Evolutionary conservation across 257 asterid species (phyloP).

Genomic region (Solanum sejunctum): DNA sequence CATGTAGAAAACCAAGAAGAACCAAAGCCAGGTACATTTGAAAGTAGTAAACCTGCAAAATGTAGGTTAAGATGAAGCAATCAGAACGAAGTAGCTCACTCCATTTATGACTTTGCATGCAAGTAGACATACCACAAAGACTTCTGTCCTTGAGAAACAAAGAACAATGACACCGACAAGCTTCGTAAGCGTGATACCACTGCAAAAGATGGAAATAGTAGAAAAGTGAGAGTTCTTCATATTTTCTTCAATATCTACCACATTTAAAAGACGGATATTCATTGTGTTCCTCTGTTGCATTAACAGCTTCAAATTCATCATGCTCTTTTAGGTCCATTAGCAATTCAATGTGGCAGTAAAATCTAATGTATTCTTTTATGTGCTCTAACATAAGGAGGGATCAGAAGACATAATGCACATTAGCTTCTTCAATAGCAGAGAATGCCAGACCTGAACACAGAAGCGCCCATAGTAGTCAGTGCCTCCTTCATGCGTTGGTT

Average conservation of each 20-base stretch:
- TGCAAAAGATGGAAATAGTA: slow-evolving; percentile 14
- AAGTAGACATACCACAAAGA: slow-evolving; percentile 60
- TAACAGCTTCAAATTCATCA: background rate
- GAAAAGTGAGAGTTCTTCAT: background rate
- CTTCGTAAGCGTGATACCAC: slow-evolving; percentile 97
- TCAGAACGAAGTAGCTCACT: background rate
- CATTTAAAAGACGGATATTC: background rate
- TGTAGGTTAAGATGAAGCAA: background rate
- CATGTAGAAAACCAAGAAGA: slow-evolving; percentile 85
- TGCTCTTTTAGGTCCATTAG: background rate
- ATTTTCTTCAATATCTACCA: background rate
- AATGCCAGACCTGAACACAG: slow-evolving; percentile 75
- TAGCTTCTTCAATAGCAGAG: background rate
- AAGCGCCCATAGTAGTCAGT: slow-evolving; percentile 94
- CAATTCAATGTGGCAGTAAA: background rate
- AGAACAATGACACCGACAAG: slow-evolving; percentile 95
- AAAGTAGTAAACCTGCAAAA: slow-evolving; percentile 83
- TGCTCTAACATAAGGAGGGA: background rate
- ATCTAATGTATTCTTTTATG: background rate
- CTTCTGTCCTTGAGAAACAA: slow-evolving; percentile 83
- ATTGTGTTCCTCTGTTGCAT: background rate
- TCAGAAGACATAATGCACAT: background rate
- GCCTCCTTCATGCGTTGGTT: slow-evolving; percentile 92
- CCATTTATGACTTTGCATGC: background rate
- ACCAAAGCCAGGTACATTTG: slow-evolving; percentile 90